phyloP scores from a whole-genome alignment of 208 protist genomes.

The Acanthamoeba sp. region DNA sequence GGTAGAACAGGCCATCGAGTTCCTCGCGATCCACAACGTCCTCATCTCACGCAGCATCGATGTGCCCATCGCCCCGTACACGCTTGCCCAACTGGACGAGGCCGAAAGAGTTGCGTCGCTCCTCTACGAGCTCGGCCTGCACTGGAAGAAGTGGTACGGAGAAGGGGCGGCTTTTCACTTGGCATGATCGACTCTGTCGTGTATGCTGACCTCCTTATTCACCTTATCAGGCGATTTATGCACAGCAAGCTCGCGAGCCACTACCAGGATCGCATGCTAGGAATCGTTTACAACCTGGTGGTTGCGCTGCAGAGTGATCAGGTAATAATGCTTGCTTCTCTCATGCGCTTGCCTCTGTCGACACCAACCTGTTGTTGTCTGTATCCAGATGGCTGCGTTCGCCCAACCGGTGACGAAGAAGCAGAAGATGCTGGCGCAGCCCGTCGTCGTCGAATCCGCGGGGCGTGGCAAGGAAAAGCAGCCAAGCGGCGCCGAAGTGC shows the following conservation, averaged over 20 bases:
- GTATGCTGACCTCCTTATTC: neutral
- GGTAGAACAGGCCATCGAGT: slow-evolving; percentile 43
- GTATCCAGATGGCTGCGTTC: neutral
- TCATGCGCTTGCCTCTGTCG: neutral
- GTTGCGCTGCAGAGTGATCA: neutral
- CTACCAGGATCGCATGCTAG: slow-evolving; percentile 23
- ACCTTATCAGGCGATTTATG: slow-evolving; percentile 19
- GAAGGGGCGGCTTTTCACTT: too few relatives aligned
- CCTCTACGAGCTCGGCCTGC: slow-evolving; percentile 41
- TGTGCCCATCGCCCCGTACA: neutral
- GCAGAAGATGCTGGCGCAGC: slow-evolving; percentile 45
- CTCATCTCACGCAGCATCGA: slow-evolving; percentile 4
- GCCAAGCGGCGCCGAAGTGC: neutral
- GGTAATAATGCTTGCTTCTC: neutral
- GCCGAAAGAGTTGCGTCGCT: slow-evolving; percentile 17
- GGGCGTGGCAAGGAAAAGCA: neutral
- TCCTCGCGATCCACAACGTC: slow-evolving; percentile 32
- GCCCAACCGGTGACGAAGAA: slow-evolving; percentile 52
- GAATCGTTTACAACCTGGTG: slow-evolving; percentile 17
- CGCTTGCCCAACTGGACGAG: slow-evolving; percentile 45
- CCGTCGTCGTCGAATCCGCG: neutral
- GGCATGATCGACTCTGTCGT: neutral
- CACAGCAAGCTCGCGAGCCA: neutral
- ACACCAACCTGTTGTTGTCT: neutral
- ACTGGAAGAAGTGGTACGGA: slow-evolving; percentile 65